Base-by-base conservation (phyloP, 2,329 filamentous ascomycete species). In the Fusarium graminum region DNA sequence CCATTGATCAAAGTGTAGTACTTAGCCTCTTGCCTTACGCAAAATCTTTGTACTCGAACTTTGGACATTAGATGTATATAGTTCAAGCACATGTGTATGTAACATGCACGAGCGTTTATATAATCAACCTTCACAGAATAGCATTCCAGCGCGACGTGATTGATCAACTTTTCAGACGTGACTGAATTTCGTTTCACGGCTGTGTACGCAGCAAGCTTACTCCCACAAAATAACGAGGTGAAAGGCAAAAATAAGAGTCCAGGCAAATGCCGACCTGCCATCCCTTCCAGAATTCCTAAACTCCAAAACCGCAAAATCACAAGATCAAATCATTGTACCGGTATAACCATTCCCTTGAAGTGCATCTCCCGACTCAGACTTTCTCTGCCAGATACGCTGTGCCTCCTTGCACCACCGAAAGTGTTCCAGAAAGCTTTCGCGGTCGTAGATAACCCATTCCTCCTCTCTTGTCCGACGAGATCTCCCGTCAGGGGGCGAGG, bases 1-100 rank as follows among this genome's bases (percentile, higher is more conserved):
- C 19, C 11, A 4, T 12, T 30, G 0, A 1, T 1, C 22, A 4
- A 16, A 1, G 10, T 4, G 4, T 0, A 2, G 7, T 14, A 6
- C 16, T 9, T 36, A n/a, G 32, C 7, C 8, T 14, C 9, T 36
- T 36, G 7, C 10, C n/a, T 3, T 11, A n/a, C 10, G 19, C 10
- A 2, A 6, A 14, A n/a, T 9, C 34, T 7, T n/a, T 16, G 13
- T 12, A n/a, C n/a, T 25, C 26, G 9, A 45, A n/a, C 6, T 13
- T 34, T 1, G 5, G 22, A 7, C 6, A 6, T 1, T 17, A 16
- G 3, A 6, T n/a, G 5, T 10, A 26, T n/a, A 10, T 4, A 14
- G 5, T 13, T 14, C 3, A 36, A n/a, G n/a, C 8, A n/a, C 34
- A n/a, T 9, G 34, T 36, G 16, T 36, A 36, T 10, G 7, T 36